These are phyloP conservation scores for Lentinula detonsa DNA, from an alignment of 768 basidiomycete species.

Conservation along the genomic window DNA sequence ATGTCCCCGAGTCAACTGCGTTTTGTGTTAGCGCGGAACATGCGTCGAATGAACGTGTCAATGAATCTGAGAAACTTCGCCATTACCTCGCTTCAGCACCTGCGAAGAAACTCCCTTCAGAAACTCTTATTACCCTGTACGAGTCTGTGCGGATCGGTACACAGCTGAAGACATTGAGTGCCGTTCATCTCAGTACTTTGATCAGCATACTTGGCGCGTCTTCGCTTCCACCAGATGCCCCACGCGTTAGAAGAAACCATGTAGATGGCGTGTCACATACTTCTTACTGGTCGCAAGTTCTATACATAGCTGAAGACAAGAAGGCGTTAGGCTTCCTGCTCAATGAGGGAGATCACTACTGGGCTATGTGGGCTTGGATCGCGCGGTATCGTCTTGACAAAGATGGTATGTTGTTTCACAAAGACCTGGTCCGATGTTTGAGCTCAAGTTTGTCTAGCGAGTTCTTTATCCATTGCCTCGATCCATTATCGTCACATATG, in stretches of 20 bases:
- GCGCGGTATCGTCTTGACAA: slow-evolving; percentile 17
- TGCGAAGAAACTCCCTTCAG: slow-evolving; percentile 13
- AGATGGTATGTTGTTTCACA: background rate
- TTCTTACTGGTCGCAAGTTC: slow-evolving; percentile 45
- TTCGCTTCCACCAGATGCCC: slow-evolving; percentile 25
- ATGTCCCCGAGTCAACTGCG: background rate
- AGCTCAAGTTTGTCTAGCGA: background rate
- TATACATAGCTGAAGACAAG: slow-evolving; percentile 42
- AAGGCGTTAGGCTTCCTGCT: slow-evolving; percentile 23
- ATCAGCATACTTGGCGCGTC: slow-evolving; percentile 46
- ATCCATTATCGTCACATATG: slow-evolving; percentile 34
- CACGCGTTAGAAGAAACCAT: slow-evolving; percentile 19
- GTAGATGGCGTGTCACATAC: slow-evolving; percentile 15
- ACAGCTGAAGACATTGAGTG: slow-evolving; percentile 27
- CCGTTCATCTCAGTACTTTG: slow-evolving; percentile 31
- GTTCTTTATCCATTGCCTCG: slow-evolving; percentile 26
- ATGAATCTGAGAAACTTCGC: background rate
- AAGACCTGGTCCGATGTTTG: background rate
- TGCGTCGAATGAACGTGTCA: background rate
- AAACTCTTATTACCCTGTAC: slow-evolving; percentile 34
- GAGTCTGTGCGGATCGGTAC: slow-evolving; percentile 23
- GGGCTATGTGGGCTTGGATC: slow-evolving; percentile 50
- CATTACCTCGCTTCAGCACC: slow-evolving; percentile 18
- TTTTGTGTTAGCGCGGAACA: background rate
- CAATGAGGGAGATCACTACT: slow-evolving; percentile 48